Evolutionary conservation across 352 stramenopile genomes (phyloP).

Genomic region (Ochromonadaceae sp.): DNA sequence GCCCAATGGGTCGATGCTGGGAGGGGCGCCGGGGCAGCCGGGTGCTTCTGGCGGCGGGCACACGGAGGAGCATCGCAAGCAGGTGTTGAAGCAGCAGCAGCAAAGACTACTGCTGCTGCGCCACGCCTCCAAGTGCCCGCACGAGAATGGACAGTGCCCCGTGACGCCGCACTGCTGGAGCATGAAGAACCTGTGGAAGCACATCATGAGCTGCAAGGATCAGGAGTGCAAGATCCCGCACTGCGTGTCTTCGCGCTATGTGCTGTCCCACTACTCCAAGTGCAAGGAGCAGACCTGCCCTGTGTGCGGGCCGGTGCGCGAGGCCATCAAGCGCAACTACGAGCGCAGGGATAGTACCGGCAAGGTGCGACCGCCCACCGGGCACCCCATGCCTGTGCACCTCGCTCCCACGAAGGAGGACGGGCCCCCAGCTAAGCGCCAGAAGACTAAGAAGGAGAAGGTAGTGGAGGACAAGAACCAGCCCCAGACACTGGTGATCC

Average conservation of each 20-base stretch:
- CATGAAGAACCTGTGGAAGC: conserved; percentile 96
- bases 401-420: not conserved
- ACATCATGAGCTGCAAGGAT: conserved; percentile 93
- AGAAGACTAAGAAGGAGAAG: not conserved
- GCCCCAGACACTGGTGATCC: not conserved
- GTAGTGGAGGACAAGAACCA: not conserved
- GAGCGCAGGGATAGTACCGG: conserved; percentile 44
- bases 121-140: conserved; percentile 94
- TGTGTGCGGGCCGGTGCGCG: conserved; percentile 90
- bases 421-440: not conserved
- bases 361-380: not conserved
- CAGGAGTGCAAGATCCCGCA: conserved; percentile 90
- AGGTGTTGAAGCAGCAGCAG: conserved; percentile 92
- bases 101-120: conserved; percentile 87
- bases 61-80: conserved; percentile 48
- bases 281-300: conserved; percentile 92
- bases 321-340: conserved; percentile 84
- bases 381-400: not conserved
- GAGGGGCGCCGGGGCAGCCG: not conserved
- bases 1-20: not conserved
- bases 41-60: not conserved
- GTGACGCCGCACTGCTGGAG: conserved; percentile 86
- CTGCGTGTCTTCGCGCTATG: conserved; percentile 94
- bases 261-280: conserved; percentile 96
- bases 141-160: conserved; percentile 71